Base-by-base conservation (phyloP, 768 basidiomycete genomes). In the Suillus subalutaceus region DNA sequence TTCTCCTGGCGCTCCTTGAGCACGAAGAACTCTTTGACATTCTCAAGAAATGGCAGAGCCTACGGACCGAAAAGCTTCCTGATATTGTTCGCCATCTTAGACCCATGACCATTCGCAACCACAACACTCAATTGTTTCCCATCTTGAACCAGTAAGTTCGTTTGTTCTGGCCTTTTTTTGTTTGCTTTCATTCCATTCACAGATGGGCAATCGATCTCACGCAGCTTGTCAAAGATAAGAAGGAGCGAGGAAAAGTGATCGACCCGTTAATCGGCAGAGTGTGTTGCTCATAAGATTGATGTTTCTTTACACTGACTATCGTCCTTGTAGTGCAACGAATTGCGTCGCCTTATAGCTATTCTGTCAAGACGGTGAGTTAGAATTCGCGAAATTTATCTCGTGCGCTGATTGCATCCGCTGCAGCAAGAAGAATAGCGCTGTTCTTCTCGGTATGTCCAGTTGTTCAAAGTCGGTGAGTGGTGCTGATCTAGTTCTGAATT, bases 401-500 rank as follows among this genome's bases (percentile, higher is more conserved):
- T 30, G 15, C 16, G 32, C 35, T 61, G 61, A 66, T 63, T 5
- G 18, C 12, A n/a, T 35, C 15, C 20, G 23, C 37, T 57, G 40
- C 35, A 66, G 65, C 60, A 66, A 66, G 59, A 66, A 66, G 57
- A 66, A 66, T 18, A 66, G 59, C 16, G 65, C 65, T 10, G 50
- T 66, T 12, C 65, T 66, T 10, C 65, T 66, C 15, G 60, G 65
- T 66, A 59, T 23, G 65, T 20, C 3, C 26, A 35, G 35, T 48
- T 4, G 18, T 26, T 16, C 4, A 26, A 64, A n/a, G 32, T 30
- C 4, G 13, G 18, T 26, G 53, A n/a, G 23, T 32, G 3, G 35
- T 40, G n/a, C 53, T 64, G 48, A 26, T 15, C 6, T 15, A 30
- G 13, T 32, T 43, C 23, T 37, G 6, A 26, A 18, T 30, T 62